Percentiles rank a stretch among this genome's conserved stretches.
Evolutionary conservation across 257 asterid species (phyloP).

Genomic region (Solanum tarijense): DNA sequence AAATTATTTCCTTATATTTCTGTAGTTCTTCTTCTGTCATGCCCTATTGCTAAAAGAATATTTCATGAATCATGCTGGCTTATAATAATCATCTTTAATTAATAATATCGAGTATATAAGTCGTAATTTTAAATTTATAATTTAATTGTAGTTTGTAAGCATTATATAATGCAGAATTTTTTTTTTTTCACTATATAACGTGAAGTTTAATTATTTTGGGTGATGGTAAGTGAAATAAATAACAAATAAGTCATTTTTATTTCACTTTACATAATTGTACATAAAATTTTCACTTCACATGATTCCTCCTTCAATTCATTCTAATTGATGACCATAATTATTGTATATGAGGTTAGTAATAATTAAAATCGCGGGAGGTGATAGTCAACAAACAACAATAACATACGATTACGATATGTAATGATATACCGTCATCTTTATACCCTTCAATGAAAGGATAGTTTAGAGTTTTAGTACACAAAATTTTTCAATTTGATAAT

Average conservation of each 20-base stretch:
- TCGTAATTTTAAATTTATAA: not conserved
- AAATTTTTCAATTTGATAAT: too few relatives aligned
- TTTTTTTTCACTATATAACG: not conserved
- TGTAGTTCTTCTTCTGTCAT: not conserved
- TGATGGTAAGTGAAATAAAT: not conserved
- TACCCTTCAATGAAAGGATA: not conserved
- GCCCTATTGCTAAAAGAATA: not conserved
- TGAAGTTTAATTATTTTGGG: not conserved
- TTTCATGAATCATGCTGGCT: not conserved
- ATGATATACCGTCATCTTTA: not conserved
- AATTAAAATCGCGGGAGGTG: not conserved
- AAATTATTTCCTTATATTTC: not conserved
- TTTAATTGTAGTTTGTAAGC: not conserved
- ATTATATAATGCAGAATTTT: not conserved
- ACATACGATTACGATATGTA: not conserved
- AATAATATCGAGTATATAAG: not conserved
- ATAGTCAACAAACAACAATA: not conserved
- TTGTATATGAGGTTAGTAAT: too few relatives aligned
- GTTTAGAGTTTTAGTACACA: not conserved
- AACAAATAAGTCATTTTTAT: not conserved
- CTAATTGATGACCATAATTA: too few relatives aligned
- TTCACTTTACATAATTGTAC: not conserved
- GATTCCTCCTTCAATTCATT: not conserved
- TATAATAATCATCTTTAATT: not conserved
- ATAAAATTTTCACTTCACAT: too few relatives aligned